phyloP scores from a whole-genome alignment of 345 rosid species.

The Carallia pectinifolia region DNA sequence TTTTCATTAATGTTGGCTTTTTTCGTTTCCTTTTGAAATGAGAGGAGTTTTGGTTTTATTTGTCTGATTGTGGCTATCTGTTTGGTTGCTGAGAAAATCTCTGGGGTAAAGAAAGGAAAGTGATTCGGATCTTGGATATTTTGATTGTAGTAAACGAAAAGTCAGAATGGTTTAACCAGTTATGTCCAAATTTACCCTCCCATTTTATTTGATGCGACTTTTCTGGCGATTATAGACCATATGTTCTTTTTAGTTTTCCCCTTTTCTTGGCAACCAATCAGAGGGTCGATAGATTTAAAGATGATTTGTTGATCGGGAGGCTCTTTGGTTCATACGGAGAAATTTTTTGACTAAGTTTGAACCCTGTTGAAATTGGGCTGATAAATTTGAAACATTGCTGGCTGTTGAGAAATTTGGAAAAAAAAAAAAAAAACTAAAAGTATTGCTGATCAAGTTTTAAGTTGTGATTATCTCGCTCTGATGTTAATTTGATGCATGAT shows the following conservation, averaged over 20 bases:
- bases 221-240: neutral
- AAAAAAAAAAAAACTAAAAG: too few species aligned
- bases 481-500: neutral
- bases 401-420: neutral
- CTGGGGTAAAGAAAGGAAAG: neutral
- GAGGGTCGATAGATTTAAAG: neutral
- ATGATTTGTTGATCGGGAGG: neutral
- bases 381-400: neutral
- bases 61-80: neutral
- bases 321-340: neutral
- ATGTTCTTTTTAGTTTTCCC: neutral
- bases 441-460: neutral
- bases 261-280: neutral
- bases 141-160: neutral
- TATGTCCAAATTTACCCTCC: slow-evolving; percentile 2
- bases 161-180: neutral
- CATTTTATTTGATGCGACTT: neutral
- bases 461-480: neutral
- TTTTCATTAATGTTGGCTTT: neutral
- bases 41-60: neutral
- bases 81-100: neutral
- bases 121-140: neutral
- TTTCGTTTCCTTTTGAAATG: neutral
- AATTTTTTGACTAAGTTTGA: slow-evolving; percentile 2
- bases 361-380: neutral